These are phyloP conservation scores for Quillaja saponaria DNA, from an alignment of 306 rosid genomes.

Conservation along the genomic window DNA sequence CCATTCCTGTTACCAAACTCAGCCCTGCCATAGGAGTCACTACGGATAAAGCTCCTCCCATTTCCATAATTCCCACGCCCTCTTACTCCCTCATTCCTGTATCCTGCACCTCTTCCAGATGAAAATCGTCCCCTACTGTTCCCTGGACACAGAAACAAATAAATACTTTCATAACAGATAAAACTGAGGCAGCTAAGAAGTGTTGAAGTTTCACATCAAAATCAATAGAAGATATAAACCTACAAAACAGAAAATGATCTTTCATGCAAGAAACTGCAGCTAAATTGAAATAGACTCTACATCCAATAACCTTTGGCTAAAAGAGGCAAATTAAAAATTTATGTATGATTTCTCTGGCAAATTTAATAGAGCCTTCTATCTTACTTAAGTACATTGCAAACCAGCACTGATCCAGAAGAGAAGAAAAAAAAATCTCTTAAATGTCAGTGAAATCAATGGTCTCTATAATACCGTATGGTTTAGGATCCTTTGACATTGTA, in stretches of 20 bases:
- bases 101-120: conserved; percentile 58
- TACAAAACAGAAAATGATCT: neutral
- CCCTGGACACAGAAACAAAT: conserved; percentile 45
- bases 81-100: conserved; percentile 68
- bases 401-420: neutral
- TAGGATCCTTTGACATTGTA: too few species aligned
- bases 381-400: neutral
- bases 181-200: neutral
- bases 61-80: conserved; percentile 73
- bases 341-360: too few species aligned
- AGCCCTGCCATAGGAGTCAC: conserved; percentile 50
- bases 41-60: conserved; percentile 64
- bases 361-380: neutral
- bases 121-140: conserved; percentile 56
- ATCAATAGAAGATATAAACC: neutral
- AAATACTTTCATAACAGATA: conserved; percentile 11
- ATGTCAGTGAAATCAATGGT: too few species aligned
- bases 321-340: too few species aligned
- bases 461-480: too few species aligned
- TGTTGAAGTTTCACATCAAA: neutral
- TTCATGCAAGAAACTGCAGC: neutral
- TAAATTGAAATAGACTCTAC: neutral
- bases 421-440: neutral
- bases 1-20: conserved; percentile 66
- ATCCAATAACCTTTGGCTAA: too few species aligned